Base-by-base conservation (phyloP, 1,284 basidiomycete species). In the Stereum hirsutum region DNA sequence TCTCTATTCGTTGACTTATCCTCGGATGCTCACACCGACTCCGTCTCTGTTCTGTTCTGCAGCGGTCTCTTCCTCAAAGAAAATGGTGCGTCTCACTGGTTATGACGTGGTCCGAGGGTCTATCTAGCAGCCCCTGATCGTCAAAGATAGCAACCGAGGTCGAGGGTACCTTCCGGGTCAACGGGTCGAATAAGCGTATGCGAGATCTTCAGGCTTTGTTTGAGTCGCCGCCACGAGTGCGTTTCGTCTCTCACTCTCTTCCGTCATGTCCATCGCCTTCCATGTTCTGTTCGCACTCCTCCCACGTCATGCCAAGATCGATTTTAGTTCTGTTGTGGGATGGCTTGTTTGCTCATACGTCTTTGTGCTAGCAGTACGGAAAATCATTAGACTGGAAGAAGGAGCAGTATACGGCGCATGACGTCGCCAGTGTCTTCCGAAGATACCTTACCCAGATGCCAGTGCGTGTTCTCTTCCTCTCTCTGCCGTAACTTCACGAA, bases 401-500 rank as follows among this genome's bases (percentile, higher is more conserved):
- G 45, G 80, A 89, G 53, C 73, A 74, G 17, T 98, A 86, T 63
- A 96, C 87, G 26, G 79, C 93, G 2, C 95, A 99, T 62, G 95
- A 99, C 60, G 92, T 96, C 39, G 95, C 95, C 15, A 95, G 89
- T 54, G 91, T 99, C 42, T 89, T 99, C 58, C 77, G 95, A 46
- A 72, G 95, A 65, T 99, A 93, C 64, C 79, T 99, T 47, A 98
- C 94, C 5, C 87, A 89, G 58, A 91, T 98, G 87, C 93, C 95
- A 26, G 92, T 92, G 55, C 58, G 85, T 76, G 5, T 30, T 43
- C 41, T 33, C 24, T 32, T 40, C 19, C 21, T 42, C 12, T 41
- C 27, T n/a, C n/a, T n/a, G n/a, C n/a, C n/a, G n/a, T n/a, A n/a
- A n/a, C n/a, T n/a, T n/a, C n/a, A n/a, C n/a, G n/a, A n/a, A n/a